Evolutionary conservation across 768 basidiomycete genomes (phyloP), one percentile per base, ranked within the genome.

Genomic region (Tephrocybe sp.): DNA sequence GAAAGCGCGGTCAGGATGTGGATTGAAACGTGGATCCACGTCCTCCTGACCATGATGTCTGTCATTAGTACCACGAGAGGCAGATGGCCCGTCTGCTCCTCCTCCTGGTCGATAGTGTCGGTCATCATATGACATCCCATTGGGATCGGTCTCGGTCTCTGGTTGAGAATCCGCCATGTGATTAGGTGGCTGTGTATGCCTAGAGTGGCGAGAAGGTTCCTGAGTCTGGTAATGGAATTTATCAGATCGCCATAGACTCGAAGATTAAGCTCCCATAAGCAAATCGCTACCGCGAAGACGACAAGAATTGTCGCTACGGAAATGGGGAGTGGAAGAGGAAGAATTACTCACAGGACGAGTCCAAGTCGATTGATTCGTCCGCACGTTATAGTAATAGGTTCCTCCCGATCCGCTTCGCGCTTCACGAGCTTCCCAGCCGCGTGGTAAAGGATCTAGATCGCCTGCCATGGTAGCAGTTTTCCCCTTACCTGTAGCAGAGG

Each of bases 21-120:
- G 56, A 45, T 54, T 54, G 19, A 56, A 57, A 26, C 49, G 56
- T 41, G 58, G 36, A 49, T 59, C 56, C 23, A 57, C 35, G 13
- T 38, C 33, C 19, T 52, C 57, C 39, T 52, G 48, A 19, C 63
- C 52, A 23, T 61, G 59, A 20, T 52, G 59, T 57, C 66, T 66
- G 26, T 57, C 55, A 51, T 66, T 62, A 39, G 60, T 48, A 47
- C 33, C 33, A 45, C 32, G 62, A 53, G 55, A 45, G 48, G 51
- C 51, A 45, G 53, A 32, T 47, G 52, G 17, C 36, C 48, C 39
- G 36, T 59, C 62, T 11, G 58, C 54, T 20, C 61, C 72, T 19
- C 20, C 40, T 17, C 63, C 72, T 31, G 84, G 83, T 42, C 83
- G 79, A 63, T 87, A 87, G 63, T 85, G 82, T 23, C 85, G 78